These are phyloP conservation scores for Cryphonectria carpinicola DNA, from an alignment of 2,329 filamentous ascomycete genomes.

Conservation along the genomic window DNA sequence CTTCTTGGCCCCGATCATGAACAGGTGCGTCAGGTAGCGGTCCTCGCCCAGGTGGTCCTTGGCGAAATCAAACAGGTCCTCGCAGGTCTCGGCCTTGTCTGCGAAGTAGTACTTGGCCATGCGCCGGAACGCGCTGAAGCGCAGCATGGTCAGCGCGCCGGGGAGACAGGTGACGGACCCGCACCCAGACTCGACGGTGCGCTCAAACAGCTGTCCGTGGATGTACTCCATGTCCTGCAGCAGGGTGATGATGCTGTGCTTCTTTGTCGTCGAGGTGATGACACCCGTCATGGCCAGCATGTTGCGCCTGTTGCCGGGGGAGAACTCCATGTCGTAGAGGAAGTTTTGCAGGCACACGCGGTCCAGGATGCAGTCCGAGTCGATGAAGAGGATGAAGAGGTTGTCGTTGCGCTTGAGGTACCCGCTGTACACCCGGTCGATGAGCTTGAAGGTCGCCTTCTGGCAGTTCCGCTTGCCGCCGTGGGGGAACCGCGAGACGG, in stretches of 20 bases:
- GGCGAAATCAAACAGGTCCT: constrained; percentile 94
- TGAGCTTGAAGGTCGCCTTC: constrained; percentile 89
- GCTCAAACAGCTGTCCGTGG: constrained; percentile 93
- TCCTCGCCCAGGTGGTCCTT: constrained; percentile 96
- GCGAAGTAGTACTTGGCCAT: constrained; percentile 99
- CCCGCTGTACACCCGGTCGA: constrained; percentile 87
- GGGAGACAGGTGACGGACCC: constrained; percentile 94
- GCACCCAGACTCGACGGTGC: constrained; percentile 92
- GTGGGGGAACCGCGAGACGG: constrained; percentile 88
- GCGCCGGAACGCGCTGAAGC: constrained; percentile 92
- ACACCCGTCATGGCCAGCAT: constrained; percentile 98
- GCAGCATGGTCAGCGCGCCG: constrained; percentile 91
- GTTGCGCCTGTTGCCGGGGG: constrained; percentile 85
- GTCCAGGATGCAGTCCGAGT: constrained; percentile 95
- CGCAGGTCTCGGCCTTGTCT: constrained; percentile 92
- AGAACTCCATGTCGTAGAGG: constrained; percentile 98
- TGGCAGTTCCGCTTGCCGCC: constrained; percentile 94
- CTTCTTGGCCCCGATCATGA: constrained; percentile 96
- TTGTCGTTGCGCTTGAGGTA: constrained; percentile 90
- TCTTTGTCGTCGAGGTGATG: constrained; percentile 91
- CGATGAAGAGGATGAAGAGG: constrained; percentile 93
- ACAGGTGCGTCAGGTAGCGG: constrained; percentile 94
- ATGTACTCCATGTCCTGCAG: constrained; percentile 99
- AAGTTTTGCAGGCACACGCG: constrained; percentile 93
- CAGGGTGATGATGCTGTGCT: constrained; percentile 85